Conservation (phyloP, 192 early-diverging fungal species). For the Geosiphon pyriformis region DNA sequence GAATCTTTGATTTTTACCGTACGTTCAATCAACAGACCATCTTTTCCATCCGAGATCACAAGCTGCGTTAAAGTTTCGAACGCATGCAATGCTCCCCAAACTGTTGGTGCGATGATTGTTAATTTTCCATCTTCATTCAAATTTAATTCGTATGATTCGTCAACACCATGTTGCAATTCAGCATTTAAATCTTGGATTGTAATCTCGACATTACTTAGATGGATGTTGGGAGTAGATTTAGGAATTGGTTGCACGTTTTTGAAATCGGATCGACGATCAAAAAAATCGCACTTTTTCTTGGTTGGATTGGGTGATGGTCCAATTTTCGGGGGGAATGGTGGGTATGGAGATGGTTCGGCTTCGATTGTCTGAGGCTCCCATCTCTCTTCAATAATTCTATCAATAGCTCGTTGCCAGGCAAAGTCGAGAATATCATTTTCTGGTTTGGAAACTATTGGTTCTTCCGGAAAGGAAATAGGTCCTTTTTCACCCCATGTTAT, state of each 20-base stretch:
- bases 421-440: conserved; percentile 36
- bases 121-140: conserved; percentile 66
- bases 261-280: conserved; percentile 53
- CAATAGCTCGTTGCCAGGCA: conserved; percentile 46
- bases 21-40: background rate
- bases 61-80: conserved; percentile 46
- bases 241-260: too few species aligned
- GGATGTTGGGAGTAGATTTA: background rate
- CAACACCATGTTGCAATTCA: conserved; percentile 43
- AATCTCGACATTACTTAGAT: conserved; percentile 37
- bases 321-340: conserved; percentile 29
- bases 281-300: conserved; percentile 62
- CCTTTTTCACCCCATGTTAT: conserved; percentile 34
- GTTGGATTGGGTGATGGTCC: conserved; percentile 28
- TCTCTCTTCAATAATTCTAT: conserved; percentile 42
- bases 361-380: conserved; percentile 44
- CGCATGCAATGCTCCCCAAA: conserved; percentile 42
- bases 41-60: conserved; percentile 28
- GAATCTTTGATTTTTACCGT: conserved; percentile 46
- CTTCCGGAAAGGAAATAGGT: conserved; percentile 27
- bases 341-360: conserved; percentile 26
- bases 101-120: conserved; percentile 31
- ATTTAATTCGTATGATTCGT: conserved; percentile 58
- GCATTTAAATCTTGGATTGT: conserved; percentile 29
- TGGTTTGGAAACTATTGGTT: conserved; percentile 27